phyloP scores from a whole-genome alignment of 2,329 filamentous ascomycete species.

The Trichophyton equinum region DNA sequence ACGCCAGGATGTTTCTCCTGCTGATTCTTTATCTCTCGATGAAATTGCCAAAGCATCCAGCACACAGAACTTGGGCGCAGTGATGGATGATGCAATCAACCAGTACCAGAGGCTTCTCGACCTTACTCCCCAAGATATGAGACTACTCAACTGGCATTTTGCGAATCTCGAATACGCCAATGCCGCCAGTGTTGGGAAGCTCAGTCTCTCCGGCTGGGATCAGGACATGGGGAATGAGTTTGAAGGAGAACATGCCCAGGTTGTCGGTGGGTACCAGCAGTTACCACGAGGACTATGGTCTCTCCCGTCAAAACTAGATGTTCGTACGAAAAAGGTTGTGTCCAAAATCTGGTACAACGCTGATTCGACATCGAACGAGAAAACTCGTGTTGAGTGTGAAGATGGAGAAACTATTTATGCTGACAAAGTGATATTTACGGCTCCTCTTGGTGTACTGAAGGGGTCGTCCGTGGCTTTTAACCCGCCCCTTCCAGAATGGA shows the following conservation, averaged over 20 bases:
- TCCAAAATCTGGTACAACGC: conserved; percentile 55
- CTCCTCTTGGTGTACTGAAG: conserved; percentile 84
- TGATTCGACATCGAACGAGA: conserved; percentile 30
- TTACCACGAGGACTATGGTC: conserved; percentile 77
- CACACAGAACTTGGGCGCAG: conserved; percentile 69
- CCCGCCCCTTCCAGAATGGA: conserved; percentile 82
- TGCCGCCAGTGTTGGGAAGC: conserved; percentile 69
- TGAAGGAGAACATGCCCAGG: conserved; percentile 85
- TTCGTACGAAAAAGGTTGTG: conserved; percentile 62
- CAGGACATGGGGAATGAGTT: conserved; percentile 97
- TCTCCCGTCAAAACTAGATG: conserved; percentile 61
- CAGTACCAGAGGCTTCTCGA: conserved; percentile 79
- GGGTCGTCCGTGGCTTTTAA: conserved; percentile 69
- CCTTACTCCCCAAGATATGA: conserved; percentile 71
- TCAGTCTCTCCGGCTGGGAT: conserved; percentile 88
- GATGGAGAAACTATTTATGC: conserved; percentile 66
- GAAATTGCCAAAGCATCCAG: conserved; percentile 47
- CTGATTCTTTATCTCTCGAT: conserved; percentile 60
- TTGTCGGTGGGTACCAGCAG: conserved; percentile 86
- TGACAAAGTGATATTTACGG: conserved; percentile 83
- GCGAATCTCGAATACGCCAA: conserved; percentile 98
- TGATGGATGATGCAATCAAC: conserved; percentile 78
- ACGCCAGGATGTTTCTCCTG: conserved; percentile 48
- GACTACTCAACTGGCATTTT: conserved; percentile 93
- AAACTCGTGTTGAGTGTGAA: conserved; percentile 57